A percentile compares a stretch with the other conserved stretches of the same genome.
These are phyloP conservation scores for Polychytrium aggregatum DNA, from an alignment of 192 early-diverging fungal species.

Conservation along the genomic window DNA sequence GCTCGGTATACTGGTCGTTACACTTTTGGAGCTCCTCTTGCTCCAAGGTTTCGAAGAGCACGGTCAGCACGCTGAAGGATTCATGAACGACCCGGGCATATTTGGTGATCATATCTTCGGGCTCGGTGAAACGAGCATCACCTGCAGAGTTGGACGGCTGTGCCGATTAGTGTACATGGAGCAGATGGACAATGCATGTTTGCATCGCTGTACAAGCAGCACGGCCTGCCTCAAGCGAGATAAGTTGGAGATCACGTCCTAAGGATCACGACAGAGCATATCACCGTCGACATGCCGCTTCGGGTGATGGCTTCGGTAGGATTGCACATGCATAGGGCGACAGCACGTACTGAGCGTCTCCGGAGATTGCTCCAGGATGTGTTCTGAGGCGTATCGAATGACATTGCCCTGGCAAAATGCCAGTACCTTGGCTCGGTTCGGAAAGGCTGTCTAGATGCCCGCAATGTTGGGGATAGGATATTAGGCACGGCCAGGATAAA, in stretches of 20 bases:
- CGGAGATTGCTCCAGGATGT: conserved; percentile 60
- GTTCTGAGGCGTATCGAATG: conserved; percentile 53
- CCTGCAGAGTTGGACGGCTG: too few relatives aligned
- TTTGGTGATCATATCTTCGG: conserved; percentile 64
- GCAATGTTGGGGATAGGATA: neutral
- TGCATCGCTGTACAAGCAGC: neutral
- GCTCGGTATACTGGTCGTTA: conserved; percentile 7
- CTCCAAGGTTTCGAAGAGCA: too few relatives aligned
- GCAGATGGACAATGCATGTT: too few relatives aligned
- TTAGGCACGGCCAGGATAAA: neutral
- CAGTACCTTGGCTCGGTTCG: conserved; percentile 59
- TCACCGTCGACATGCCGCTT: too few relatives aligned
- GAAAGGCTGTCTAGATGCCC: conserved; percentile 60
- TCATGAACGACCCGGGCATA: conserved; percentile 57
- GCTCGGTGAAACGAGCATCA: conserved; percentile 58
- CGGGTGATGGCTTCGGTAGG: too few relatives aligned
- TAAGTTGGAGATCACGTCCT: too few relatives aligned
- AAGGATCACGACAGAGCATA: too few relatives aligned
- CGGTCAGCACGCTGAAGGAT: conserved; percentile 42
- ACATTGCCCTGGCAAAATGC: conserved; percentile 68
- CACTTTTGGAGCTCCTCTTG: too few relatives aligned
- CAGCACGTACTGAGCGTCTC: conserved; percentile 60
- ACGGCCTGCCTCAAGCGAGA: neutral
- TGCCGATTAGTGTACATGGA: too few relatives aligned
- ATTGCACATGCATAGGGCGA: too few relatives aligned